Evolutionary conservation across 2,329 filamentous ascomycete genomes (phyloP).

Genomic region (Scedosporium boydii): DNA sequence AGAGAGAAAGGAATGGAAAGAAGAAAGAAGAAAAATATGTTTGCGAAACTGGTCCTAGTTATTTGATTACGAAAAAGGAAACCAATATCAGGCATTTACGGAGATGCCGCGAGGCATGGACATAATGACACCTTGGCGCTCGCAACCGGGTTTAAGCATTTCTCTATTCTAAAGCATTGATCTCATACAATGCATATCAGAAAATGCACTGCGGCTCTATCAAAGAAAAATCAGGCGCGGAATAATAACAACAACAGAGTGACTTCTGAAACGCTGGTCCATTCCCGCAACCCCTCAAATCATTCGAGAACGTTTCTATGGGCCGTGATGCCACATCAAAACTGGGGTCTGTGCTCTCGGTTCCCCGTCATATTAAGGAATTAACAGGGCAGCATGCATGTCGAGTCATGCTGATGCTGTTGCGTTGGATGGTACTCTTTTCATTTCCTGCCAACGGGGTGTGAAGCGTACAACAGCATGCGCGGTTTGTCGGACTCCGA

Average conservation of each 20-base stretch:
- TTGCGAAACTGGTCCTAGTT: too few species aligned
- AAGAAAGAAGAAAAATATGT: too few species aligned
- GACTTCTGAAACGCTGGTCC: conserved; percentile 1
- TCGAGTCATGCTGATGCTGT: neutral
- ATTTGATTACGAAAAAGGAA: too few species aligned
- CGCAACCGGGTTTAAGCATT: neutral
- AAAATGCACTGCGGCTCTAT: conserved; percentile 1
- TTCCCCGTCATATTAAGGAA: neutral
- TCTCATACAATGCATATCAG: neutral
- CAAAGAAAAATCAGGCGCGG: neutral
- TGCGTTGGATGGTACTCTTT: neutral
- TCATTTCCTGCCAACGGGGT: neutral
- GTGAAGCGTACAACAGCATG: neutral
- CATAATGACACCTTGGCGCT: neutral
- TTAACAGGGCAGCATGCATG: neutral
- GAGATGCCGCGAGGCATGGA: neutral
- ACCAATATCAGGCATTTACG: neutral
- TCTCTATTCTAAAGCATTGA: neutral
- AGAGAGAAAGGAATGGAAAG: too few species aligned
- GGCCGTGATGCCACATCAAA: neutral
- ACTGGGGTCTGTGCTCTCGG: neutral
- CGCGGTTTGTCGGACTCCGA: neutral
- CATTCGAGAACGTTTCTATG: conserved; percentile 2
- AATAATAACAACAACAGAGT: neutral
- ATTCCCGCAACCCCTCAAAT: neutral